These are phyloP conservation scores for Nicotiana undulata DNA, from an alignment of 257 asterid genomes.

Conservation along the genomic window DNA sequence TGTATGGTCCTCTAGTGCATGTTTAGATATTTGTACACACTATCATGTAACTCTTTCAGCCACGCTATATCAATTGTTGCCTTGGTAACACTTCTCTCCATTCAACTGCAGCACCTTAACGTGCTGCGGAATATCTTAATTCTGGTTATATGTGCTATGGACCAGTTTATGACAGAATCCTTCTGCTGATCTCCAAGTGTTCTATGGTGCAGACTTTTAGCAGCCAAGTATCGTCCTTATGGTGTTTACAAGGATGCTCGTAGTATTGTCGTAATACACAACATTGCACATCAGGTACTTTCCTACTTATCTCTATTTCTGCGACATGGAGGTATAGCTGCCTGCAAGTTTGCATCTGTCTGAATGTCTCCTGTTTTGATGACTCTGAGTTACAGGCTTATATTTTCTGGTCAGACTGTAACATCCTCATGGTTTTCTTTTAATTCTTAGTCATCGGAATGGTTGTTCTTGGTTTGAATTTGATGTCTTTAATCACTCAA, in stretches of 20 bases:
- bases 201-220: constrained; percentile 55
- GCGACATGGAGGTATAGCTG: not conserved
- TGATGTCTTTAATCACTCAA: not conserved
- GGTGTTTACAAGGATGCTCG: constrained; percentile 96
- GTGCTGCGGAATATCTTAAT: not conserved
- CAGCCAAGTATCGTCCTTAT: constrained; percentile 91
- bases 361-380: not conserved
- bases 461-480: not conserved
- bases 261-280: constrained; percentile 72
- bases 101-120: not conserved
- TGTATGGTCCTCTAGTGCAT: not conserved
- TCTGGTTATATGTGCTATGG: not conserved
- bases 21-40: not conserved
- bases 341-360: not conserved
- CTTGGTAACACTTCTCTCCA: not conserved
- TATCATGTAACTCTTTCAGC: not conserved
- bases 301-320: not conserved
- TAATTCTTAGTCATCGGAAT: not conserved
- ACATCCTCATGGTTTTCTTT: constrained; percentile 1
- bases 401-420: not conserved
- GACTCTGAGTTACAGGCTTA: not conserved
- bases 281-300: constrained; percentile 92
- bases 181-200: not conserved
- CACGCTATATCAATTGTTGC: not conserved
- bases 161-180: constrained; percentile 2